Base-by-base conservation (phyloP, 1,139 yeast species). In the Hemisphaericaspora lyxosophila region DNA sequence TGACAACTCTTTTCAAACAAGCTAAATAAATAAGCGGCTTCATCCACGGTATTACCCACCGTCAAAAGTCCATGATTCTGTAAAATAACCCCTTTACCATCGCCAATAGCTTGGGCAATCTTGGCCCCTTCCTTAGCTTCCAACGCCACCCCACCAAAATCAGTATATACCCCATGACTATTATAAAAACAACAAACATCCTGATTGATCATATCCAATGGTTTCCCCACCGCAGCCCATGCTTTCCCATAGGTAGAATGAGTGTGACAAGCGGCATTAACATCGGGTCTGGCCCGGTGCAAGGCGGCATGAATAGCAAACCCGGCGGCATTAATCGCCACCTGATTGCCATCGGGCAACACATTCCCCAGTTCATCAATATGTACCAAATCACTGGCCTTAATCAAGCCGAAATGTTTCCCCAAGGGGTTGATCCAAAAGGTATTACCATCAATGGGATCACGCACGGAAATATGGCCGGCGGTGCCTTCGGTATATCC, bases 371-470 rank as follows among this genome's bases (percentile, higher is more conserved):
- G 66, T 48, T 79, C 82, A 57, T 84, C 88, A 20, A 85, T 85
- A 43, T 81, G 85, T 13, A 85, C 90, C 75, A 85, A 73, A 52
- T 85, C 94, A 31, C 79, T 67, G 12, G 85, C 90, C 50, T 73
- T 81, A 50, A 85, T 69, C 40, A 83, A 62, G 11, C 81, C 80
- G 57, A 82, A 85, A 55, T 85, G 95, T 47, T 73, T 75, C 15
- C 84, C 88, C 42, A 85, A 61, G 2, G 92, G 92, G 56, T 85
- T 84, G 55, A 84, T 82, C 92, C 90, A 83, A 55, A 83, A 83
- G 4, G 86, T 80, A 24, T 67, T 57, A 12, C 82, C 81, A 46
- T 80, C 75, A 26, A 83, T 78, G 3, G 95, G 94, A 52, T 85
- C 95, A 46, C 90, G 73, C 11, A 85, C 73, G 3, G 90, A 82